Base-by-base conservation (phyloP, 805 yeast species). In the Yarrowia sp. region DNA sequence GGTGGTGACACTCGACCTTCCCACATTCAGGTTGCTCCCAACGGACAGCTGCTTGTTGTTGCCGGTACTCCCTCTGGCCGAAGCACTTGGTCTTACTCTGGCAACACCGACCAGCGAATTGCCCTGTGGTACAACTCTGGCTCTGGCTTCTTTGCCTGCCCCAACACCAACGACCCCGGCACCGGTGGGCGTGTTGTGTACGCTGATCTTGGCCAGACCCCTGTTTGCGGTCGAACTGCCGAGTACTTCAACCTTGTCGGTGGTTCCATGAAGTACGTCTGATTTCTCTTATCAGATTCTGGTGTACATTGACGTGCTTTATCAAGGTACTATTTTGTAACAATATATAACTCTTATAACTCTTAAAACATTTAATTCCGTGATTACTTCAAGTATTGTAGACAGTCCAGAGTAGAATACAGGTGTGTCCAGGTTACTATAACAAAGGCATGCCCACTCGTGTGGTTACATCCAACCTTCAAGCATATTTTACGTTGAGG, bases 161-260 rank as follows among this genome's bases (percentile, higher is more conserved):
- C 58, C 32, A 51, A 51, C 22, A 39, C 58, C 43, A 51, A 51
- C 43, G 58, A 51, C 18, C 58, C 58, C 8, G 32, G 35, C 36
- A 51, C 33, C 3, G 58, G 43, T 8, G 58, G 58, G 14, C 58
- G 28, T 9, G 58, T 51, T 22, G 58, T 51, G 15, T 51, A 51
- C 58, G 58, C 31, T 22, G 58, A 51, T 11, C 22, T 36, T 42
- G 58, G 58, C 35, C 58, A 51, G 58, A 51, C 31, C 9, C 58
- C 58, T 14, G 58, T 51, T 13, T 51, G 58, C n/a, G 58, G 58
- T 14, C 43, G 58, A 51, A 51, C 58, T 51, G 58, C 58, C 35
- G 35, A 36, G 33, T 38, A 51, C 43, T 51, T 51, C 58, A 51
- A 51, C 58, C 58, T 51, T 18, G 58, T 36, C 15, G 58, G 43